A percentile compares a stretch with the other conserved stretches of the same genome.
phyloP scores from a whole-genome alignment of 2,329 filamentous ascomycete species.

The Monosporascus sp. region DNA sequence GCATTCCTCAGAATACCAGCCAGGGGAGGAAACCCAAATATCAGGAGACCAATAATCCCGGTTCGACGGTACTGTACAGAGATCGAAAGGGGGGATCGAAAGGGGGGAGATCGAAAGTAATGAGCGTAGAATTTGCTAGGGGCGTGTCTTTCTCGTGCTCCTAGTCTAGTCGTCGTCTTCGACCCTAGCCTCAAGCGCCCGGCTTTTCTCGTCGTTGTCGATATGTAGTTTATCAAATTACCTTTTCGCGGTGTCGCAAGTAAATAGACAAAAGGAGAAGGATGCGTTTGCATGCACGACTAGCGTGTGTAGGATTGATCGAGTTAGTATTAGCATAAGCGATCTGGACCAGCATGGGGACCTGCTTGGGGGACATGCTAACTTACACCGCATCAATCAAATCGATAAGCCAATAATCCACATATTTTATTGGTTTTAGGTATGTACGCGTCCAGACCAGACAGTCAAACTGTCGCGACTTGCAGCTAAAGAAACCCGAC shows the following conservation, averaged over 20 bases:
- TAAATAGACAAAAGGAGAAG: neutral
- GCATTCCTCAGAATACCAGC: slow-evolving; percentile 20
- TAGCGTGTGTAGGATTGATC: neutral
- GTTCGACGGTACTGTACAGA: neutral
- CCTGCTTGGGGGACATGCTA: too few relatives aligned
- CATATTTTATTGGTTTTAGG: neutral
- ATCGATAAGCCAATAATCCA: neutral
- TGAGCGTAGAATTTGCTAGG: neutral
- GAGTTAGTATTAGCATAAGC: neutral
- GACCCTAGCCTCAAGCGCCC: neutral
- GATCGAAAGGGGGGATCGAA: neutral
- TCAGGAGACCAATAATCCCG: slow-evolving; percentile 2
- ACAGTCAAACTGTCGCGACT: neutral
- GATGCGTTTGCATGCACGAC: neutral
- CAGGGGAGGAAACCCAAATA: slow-evolving; percentile 3
- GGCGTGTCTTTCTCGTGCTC: neutral
- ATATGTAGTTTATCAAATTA: neutral
- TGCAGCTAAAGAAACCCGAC: neutral
- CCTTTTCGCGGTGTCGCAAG: neutral
- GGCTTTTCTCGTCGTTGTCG: neutral
- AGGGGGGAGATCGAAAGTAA: neutral
- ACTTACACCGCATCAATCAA: neutral
- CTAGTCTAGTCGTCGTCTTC: too few relatives aligned
- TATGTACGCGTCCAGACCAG: neutral
- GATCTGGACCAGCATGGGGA: too few relatives aligned